These are phyloP conservation scores for Amauroascus verrucosus DNA, from an alignment of 2,329 filamentous ascomycete species.

Conservation along the genomic window DNA sequence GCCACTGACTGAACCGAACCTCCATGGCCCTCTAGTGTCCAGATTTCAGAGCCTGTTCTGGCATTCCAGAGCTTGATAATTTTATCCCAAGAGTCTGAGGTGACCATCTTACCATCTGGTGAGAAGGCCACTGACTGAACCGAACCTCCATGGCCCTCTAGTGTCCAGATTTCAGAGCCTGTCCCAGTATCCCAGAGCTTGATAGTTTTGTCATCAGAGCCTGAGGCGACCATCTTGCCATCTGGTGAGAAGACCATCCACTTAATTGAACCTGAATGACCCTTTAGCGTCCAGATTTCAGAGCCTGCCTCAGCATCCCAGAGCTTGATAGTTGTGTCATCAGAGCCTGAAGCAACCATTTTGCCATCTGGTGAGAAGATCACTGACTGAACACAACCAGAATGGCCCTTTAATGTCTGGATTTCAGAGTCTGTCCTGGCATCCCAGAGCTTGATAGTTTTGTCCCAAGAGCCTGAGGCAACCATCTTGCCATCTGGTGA, in stretches of 20 bases:
- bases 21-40: background rate
- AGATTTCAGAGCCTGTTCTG: background rate
- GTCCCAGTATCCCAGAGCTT: slow-evolving; percentile 17
- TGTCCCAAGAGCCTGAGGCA: background rate
- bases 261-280: slow-evolving; percentile 12
- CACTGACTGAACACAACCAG: slow-evolving; percentile 1
- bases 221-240: background rate
- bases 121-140: background rate
- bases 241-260: slow-evolving; percentile 5
- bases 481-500: background rate
- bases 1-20: background rate
- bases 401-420: slow-evolving; percentile 10
- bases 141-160: background rate
- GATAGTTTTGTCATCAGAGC: background rate
- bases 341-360: slow-evolving; percentile 10
- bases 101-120: background rate
- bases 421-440: background rate
- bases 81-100: background rate
- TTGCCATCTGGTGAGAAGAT: slow-evolving; percentile 12
- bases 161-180: background rate
- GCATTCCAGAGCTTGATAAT: slow-evolving; percentile 17
- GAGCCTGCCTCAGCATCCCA: slow-evolving; percentile 11
- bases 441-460: slow-evolving; percentile 17
- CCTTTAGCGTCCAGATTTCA: slow-evolving; percentile 13
- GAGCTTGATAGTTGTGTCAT: slow-evolving; percentile 17